Conservation (phyloP, 2,329 filamentous ascomycete genomes). For the Cytospora piceae region DNA sequence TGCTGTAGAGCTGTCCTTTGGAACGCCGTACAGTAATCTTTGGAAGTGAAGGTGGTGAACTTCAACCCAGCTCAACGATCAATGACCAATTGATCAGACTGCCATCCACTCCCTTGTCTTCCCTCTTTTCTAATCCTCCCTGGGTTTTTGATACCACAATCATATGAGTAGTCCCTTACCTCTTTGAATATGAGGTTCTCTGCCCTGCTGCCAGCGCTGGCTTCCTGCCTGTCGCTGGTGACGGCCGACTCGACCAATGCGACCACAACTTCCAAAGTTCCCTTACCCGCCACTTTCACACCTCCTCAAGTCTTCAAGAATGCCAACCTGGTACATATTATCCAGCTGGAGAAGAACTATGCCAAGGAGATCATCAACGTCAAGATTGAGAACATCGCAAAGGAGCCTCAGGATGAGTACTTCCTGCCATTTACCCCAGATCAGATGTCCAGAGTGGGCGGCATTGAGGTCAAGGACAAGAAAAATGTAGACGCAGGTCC, state of each 20-base stretch:
- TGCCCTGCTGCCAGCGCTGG: slow-evolving; percentile 59
- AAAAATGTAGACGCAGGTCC: slow-evolving; percentile 70
- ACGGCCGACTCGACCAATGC: slow-evolving; percentile 44
- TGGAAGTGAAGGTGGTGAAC: slow-evolving; percentile 17
- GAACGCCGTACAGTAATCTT: slow-evolving; percentile 11
- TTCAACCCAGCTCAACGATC: slow-evolving; percentile 25
- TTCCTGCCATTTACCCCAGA: slow-evolving; percentile 83
- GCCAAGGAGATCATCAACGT: slow-evolving; percentile 90
- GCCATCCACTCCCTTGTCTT: slow-evolving; percentile 16
- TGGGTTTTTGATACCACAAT: slow-evolving; percentile 32
- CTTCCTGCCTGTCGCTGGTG: slow-evolving; percentile 58
- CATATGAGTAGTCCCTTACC: slow-evolving; percentile 35
- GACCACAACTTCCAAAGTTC: slow-evolving; percentile 59
- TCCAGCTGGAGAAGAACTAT: slow-evolving; percentile 93
- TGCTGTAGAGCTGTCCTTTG: slow-evolving; percentile 24
- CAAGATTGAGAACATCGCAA: slow-evolving; percentile 86
- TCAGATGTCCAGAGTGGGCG: slow-evolving; percentile 77
- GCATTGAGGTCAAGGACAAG: slow-evolving; percentile 90
- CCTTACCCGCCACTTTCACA: slow-evolving; percentile 70
- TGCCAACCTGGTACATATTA: slow-evolving; percentile 83
- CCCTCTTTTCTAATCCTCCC: slow-evolving; percentile 19
- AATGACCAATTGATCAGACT: slow-evolving; percentile 32
- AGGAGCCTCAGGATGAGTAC: slow-evolving; percentile 83
- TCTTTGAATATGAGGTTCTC: slow-evolving; percentile 49
- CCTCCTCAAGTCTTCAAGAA: slow-evolving; percentile 94